Percentiles rank a stretch among this genome's conserved stretches.
Conservation (phyloP, 176 grass and related monocot species). For the Phoenix dactylifera region DNA sequence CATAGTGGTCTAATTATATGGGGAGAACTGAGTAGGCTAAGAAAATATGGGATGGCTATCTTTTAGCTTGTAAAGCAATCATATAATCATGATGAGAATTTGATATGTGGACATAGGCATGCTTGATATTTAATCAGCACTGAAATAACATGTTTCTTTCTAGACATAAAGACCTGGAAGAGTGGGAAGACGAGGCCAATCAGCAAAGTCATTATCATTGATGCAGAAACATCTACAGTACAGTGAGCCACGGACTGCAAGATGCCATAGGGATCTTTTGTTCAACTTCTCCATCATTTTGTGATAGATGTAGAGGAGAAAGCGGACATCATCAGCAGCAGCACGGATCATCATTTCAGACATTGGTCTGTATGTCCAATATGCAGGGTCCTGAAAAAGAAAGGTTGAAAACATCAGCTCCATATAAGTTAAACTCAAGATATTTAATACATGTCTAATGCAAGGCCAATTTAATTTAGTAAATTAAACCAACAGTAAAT, state of each 20-base stretch:
- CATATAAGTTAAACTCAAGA: no score
- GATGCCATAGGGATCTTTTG: slow-evolving; percentile 56
- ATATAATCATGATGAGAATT: no score
- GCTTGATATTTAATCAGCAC: background rate
- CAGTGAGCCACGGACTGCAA: slow-evolving; percentile 59
- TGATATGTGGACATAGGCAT: no score
- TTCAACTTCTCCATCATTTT: slow-evolving; percentile 84
- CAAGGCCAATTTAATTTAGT: no score
- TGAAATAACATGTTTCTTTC: background rate
- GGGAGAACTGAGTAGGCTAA: no score
- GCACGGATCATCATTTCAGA: slow-evolving; percentile 87
- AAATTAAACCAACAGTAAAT: no score
- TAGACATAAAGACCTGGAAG: slow-evolving; percentile 45
- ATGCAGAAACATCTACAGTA: slow-evolving; percentile 91
- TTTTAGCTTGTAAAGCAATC: no score
- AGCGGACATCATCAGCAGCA: slow-evolving; percentile 86
- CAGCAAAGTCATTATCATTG: slow-evolving; percentile 55
- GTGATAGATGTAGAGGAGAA: slow-evolving; percentile 72
- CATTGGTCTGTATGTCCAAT: slow-evolving; percentile 76
- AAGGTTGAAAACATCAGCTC: no score
- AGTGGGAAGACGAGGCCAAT: slow-evolving; percentile 79
- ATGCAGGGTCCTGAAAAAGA: slow-evolving; percentile 58
- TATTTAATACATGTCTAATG: no score
- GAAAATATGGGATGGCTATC: no score
- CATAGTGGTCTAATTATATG: no score